phyloP scores from a whole-genome alignment of 2,329 filamentous ascomycete genomes.

The Ophiosphaerella herpotricha region DNA sequence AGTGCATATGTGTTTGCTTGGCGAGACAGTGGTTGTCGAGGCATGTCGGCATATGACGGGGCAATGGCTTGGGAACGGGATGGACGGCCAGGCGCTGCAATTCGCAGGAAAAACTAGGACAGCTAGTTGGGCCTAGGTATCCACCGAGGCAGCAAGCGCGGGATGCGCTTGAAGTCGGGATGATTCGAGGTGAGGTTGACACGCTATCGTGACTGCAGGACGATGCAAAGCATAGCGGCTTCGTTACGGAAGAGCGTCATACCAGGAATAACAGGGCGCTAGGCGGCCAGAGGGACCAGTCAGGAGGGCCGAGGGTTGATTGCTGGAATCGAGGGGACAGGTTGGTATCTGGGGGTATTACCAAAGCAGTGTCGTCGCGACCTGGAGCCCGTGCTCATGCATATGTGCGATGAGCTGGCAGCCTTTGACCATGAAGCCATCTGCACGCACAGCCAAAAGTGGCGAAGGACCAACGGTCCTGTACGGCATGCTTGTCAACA shows the following conservation, averaged over 20 bases:
- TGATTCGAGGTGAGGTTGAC: constrained; percentile 41
- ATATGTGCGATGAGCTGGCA: constrained; percentile 47
- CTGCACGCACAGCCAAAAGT: constrained; percentile 40
- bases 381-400: constrained; percentile 40
- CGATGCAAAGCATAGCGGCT: constrained; percentile 41
- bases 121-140: constrained; percentile 27
- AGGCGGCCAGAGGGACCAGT: constrained; percentile 28
- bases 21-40: constrained; percentile 30
- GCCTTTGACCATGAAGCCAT: constrained; percentile 40
- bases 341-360: constrained; percentile 42
- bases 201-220: constrained; percentile 42
- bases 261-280: constrained; percentile 40
- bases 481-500: constrained; percentile 37
- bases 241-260: constrained; percentile 36
- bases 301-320: constrained; percentile 33
- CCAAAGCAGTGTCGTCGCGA: constrained; percentile 37
- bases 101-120: constrained; percentile 33
- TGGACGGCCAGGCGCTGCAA: constrained; percentile 26
- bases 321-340: constrained; percentile 42
- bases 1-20: constrained; percentile 26
- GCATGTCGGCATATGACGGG: constrained; percentile 23
- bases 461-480: constrained; percentile 44
- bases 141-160: constrained; percentile 31
- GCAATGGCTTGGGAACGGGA: constrained; percentile 32
- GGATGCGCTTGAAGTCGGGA: constrained; percentile 36